Percentiles rank a stretch among this genome's conserved stretches.
phyloP scores from a whole-genome alignment of 2,329 filamentous ascomycete genomes.

The Xylariaceae sp. region DNA sequence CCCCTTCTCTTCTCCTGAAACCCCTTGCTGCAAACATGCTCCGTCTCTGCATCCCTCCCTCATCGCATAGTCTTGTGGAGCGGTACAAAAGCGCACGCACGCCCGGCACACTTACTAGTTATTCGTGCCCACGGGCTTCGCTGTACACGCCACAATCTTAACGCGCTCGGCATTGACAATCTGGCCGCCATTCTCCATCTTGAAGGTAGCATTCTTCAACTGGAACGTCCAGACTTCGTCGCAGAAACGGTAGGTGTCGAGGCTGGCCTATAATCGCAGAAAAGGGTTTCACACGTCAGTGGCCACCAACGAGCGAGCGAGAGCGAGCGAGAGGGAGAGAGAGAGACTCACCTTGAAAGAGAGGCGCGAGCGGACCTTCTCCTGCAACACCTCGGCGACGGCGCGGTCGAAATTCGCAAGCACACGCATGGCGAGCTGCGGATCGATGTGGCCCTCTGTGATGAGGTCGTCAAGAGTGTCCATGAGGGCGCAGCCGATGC shows the following conservation, averaged over 20 bases:
- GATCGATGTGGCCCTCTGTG: slow-evolving; percentile 89
- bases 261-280: slow-evolving; percentile 53
- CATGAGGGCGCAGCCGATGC: slow-evolving; percentile 87
- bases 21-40: too few relatives aligned
- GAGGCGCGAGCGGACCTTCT: slow-evolving; percentile 85
- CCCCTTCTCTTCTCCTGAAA: too few relatives aligned
- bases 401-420: slow-evolving; percentile 91
- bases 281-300: too few relatives aligned
- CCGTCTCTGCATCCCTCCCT: too few relatives aligned
- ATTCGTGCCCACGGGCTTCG: slow-evolving; percentile 50
- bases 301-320: too few relatives aligned
- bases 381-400: slow-evolving; percentile 83
- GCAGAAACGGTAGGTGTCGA: slow-evolving; percentile 98
- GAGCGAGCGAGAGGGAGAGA: too few relatives aligned
- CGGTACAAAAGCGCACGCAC: too few relatives aligned
- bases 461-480: slow-evolving; percentile 97
- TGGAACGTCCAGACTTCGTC: slow-evolving; percentile 99
- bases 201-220: slow-evolving; percentile 98
- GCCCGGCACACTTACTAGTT: slow-evolving; percentile 9
- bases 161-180: slow-evolving; percentile 81
- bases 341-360: slow-evolving; percentile 78
- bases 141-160: slow-evolving; percentile 98
- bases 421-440: slow-evolving; percentile 98
- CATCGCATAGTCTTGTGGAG: too few relatives aligned
- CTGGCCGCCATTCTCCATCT: slow-evolving; percentile 75